Evolutionary conservation across 345 rosid species (phyloP), one percentile per base, ranked within the genome.

Genomic region (Pugionium cornutum): DNA sequence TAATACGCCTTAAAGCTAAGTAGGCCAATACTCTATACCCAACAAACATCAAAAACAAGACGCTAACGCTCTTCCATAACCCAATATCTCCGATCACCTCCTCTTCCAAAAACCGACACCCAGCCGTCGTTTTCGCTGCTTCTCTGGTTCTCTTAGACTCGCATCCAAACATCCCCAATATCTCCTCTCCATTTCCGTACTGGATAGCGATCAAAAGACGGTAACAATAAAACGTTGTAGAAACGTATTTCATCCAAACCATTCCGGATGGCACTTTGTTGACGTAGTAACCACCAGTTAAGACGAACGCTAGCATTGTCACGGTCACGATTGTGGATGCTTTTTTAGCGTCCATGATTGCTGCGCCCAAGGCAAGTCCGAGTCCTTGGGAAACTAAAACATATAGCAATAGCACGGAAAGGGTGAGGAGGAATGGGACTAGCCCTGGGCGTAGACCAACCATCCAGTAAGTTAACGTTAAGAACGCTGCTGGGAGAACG

Each of bases 301-400:
- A 71, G 1, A 89, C 88, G 52, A 92, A 89, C 11, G 91, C 98
- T 28, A 92, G 81, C 97, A 86, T 89, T 6, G 94, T 84, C 39
- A 89, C 89, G 0, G 96, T 89, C 1, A 77, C 98, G 33, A 92
- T 57, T 2, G 96, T 89, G 4, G 98, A 87, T 1, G 98, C 98
- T 31, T 86, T 89, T 65, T 92, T 89, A 6, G 96, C 91, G 18
- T 92, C 97, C 97, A 89, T 92, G 58, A 92, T 84, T 0, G 82
- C 84, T 2, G 97, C 97, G 0, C 98, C 98, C 6, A 92, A 6
- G 30, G 86, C 89, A 2, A 92, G 87, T 30, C 97, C 96, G 2
- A 89, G 89, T 7, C 98, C 96, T 25, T 92, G 98, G 0, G 95
- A 92, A 0, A 82, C 95, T 3, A 92, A 83, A 35, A 89, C 92